phyloP scores from a whole-genome alignment of 2,329 filamentous ascomycete genomes.

The Emmonsia crescens region DNA sequence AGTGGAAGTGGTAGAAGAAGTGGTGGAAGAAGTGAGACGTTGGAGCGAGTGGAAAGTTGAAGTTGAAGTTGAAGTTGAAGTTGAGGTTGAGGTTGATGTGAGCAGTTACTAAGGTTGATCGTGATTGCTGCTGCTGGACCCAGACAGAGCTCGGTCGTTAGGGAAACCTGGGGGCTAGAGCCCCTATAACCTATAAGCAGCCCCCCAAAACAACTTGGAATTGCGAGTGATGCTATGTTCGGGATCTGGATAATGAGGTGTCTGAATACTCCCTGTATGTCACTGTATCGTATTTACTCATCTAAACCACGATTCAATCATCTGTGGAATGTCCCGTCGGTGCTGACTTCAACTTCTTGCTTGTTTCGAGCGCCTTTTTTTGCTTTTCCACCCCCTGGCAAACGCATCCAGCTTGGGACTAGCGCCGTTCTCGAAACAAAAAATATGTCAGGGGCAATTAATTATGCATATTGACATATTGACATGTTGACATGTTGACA shows the following conservation, averaged over 20 bases:
- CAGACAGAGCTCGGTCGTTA: constrained; percentile 1
- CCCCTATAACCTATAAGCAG: background rate
- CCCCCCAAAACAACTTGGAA: background rate
- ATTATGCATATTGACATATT: background rate
- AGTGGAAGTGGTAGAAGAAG: no score
- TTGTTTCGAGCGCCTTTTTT: background rate
- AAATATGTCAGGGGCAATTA: background rate
- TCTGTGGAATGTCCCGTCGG: background rate
- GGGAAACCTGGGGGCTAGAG: background rate
- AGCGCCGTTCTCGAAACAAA: background rate
- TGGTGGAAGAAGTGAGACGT: no score
- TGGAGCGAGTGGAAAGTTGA: no score
- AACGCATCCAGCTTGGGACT: background rate
- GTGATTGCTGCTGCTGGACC: background rate
- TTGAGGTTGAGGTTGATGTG: background rate
- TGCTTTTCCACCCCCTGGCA: background rate
- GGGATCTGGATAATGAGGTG: background rate
- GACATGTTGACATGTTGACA: background rate
- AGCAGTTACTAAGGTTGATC: background rate
- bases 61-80: no score
- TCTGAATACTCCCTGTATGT: background rate
- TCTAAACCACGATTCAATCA: background rate
- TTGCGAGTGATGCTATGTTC: background rate
- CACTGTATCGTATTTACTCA: background rate
- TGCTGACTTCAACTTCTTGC: background rate